These are phyloP conservation scores for Teratosphaeria zuluensis DNA, from an alignment of 2,329 filamentous ascomycete species.

Conservation along the genomic window DNA sequence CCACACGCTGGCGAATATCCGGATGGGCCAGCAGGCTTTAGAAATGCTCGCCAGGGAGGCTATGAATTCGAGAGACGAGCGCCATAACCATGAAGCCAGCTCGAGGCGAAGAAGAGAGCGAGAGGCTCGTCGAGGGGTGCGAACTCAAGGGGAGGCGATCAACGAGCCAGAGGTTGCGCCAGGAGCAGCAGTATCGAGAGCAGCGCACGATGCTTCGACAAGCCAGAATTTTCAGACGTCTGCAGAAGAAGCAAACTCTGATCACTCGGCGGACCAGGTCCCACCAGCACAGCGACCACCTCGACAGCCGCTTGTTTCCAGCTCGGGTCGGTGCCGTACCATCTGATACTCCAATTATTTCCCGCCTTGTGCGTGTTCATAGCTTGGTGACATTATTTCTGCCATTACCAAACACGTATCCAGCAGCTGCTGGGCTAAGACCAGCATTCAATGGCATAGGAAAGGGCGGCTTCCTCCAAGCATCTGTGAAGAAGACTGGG, in stretches of 20 bases:
- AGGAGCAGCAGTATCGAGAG: neutral
- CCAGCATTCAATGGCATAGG: slow-evolving; percentile 29
- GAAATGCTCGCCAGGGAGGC: slow-evolving; percentile 1
- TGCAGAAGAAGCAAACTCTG: neutral
- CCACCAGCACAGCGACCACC: neutral
- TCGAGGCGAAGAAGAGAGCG: neutral
- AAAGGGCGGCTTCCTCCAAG: slow-evolving; percentile 48
- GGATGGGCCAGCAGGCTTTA: slow-evolving; percentile 8
- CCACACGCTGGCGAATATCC: neutral
- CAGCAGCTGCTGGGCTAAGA: slow-evolving; percentile 35
- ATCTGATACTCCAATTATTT: neutral
- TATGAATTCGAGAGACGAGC: neutral
- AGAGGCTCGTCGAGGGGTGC: neutral
- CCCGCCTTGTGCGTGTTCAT: slow-evolving; percentile 6
- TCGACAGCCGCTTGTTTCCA: neutral
- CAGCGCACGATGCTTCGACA: neutral
- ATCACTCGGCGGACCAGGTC: neutral
- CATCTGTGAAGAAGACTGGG: slow-evolving; percentile 66
- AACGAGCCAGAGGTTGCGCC: neutral
- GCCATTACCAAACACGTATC: slow-evolving; percentile 28
- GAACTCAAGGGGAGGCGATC: neutral
- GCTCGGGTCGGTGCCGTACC: neutral
- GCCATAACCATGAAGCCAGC: neutral
- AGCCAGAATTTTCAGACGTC: neutral
- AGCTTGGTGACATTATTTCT: slow-evolving; percentile 14